phyloP scores from a whole-genome alignment of 257 asterid genomes.

The Solanum pinnatisectum region DNA sequence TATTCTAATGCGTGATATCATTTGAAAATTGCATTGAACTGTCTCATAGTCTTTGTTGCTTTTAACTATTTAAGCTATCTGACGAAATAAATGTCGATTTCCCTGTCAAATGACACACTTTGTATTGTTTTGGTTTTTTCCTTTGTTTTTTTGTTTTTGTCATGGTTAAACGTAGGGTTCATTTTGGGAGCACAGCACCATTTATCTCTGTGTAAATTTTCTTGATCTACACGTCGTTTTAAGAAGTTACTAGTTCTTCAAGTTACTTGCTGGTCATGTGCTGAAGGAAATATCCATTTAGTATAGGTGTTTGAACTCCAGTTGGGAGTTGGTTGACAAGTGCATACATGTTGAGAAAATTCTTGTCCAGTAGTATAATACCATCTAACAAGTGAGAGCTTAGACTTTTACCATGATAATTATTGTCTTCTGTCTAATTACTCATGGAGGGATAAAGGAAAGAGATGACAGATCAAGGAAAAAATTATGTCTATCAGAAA shows the following conservation, averaged over 20 bases:
- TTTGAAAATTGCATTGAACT: background rate
- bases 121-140: background rate
- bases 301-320: background rate
- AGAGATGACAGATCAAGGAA: background rate
- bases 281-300: background rate
- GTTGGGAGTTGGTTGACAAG: background rate
- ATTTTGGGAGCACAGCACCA: background rate
- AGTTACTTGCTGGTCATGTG: background rate
- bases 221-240: background rate
- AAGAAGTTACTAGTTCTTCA: background rate
- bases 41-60: background rate
- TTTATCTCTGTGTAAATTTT: background rate
- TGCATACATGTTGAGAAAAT: background rate
- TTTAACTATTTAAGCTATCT: background rate
- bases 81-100: background rate
- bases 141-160: background rate
- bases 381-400: background rate
- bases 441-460: background rate
- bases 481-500: background rate
- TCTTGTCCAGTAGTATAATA: background rate
- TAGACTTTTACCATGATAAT: background rate
- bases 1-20: conserved; percentile 7
- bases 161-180: background rate
- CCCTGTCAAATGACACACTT: background rate
- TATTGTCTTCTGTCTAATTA: background rate